phyloP scores from a whole-genome alignment of 1,284 basidiomycete genomes.

The Ganoderma boninense region DNA sequence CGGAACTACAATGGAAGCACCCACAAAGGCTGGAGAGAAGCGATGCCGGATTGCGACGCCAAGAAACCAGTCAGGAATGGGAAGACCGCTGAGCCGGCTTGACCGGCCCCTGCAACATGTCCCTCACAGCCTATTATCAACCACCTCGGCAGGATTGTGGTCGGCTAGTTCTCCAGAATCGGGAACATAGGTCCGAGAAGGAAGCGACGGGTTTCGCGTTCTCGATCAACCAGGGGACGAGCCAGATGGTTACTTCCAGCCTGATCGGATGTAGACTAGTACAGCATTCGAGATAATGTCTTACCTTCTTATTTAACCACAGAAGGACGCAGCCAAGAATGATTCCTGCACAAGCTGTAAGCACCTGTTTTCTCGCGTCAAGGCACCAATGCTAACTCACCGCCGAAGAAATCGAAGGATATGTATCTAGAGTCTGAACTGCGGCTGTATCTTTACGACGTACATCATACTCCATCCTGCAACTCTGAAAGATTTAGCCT shows the following conservation, averaged over 20 bases:
- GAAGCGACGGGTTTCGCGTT: slow-evolving; percentile 65
- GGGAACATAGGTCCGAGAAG: slow-evolving; percentile 65
- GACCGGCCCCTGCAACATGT: slow-evolving; percentile 71
- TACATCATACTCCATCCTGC: slow-evolving; percentile 29
- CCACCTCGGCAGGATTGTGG: slow-evolving; percentile 66
- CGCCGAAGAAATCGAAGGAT: slow-evolving; percentile 47
- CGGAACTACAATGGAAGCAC: slow-evolving; percentile 58
- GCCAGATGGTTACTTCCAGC: slow-evolving; percentile 71
- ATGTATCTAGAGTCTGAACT: slow-evolving; percentile 45
- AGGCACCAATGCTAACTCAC: slow-evolving; percentile 22
- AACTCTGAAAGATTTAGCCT: no score
- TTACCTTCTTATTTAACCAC: slow-evolving; percentile 64
- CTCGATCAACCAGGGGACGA: slow-evolving; percentile 64
- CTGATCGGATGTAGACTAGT: slow-evolving; percentile 37
- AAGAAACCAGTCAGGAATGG: slow-evolving; percentile 73
- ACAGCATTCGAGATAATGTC: not conserved
- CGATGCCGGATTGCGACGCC: slow-evolving; percentile 61
- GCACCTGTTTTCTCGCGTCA: not conserved
- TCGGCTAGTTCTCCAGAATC: slow-evolving; percentile 62
- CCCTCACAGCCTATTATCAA: slow-evolving; percentile 72
- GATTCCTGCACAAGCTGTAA: slow-evolving; percentile 48
- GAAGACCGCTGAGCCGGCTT: slow-evolving; percentile 70
- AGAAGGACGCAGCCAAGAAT: slow-evolving; percentile 62
- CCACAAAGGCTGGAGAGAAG: slow-evolving; percentile 65
- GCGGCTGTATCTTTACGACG: slow-evolving; percentile 45